These are phyloP conservation scores for Naganishia cerealis DNA, from an alignment of 1,284 basidiomycete species.

Conservation along the genomic window DNA sequence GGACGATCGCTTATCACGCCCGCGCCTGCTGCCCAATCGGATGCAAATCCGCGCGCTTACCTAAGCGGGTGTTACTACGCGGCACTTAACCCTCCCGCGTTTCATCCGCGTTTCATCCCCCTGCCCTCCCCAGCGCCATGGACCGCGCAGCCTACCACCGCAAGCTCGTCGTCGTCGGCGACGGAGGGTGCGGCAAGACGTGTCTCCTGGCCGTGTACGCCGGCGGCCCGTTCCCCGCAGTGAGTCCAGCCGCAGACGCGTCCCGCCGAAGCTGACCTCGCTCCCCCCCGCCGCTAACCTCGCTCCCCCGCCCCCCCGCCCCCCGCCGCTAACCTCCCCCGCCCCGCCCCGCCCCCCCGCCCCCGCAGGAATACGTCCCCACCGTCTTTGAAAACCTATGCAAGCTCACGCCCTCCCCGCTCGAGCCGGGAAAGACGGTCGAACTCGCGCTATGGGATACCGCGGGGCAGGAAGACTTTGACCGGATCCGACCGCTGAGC, in stretches of 20 bases:
- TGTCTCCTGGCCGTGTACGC: slow-evolving; percentile 67
- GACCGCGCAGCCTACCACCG: slow-evolving; percentile 71
- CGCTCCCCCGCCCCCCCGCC: too few species aligned
- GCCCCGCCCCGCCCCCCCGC: too few species aligned
- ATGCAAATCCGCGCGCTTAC: too few species aligned
- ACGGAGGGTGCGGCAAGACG: slow-evolving; percentile 71
- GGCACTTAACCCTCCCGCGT: too few species aligned
- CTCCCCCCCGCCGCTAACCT: too few species aligned
- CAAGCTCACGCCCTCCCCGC: slow-evolving; percentile 70
- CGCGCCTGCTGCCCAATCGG: too few species aligned
- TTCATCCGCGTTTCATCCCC: too few species aligned
- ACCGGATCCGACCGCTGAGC: slow-evolving; percentile 85
- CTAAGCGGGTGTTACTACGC: too few species aligned
- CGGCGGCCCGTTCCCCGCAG: slow-evolving; percentile 96
- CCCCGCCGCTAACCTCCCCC: too few species aligned
- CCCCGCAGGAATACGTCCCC: slow-evolving; percentile 96
- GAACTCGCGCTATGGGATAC: slow-evolving; percentile 98
- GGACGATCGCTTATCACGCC: too few species aligned
- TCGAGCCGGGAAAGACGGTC: slow-evolving; percentile 78
- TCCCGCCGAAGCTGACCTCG: slow-evolving; percentile 6
- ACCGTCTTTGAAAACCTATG: slow-evolving; percentile 99
- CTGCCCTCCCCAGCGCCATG: too few species aligned
- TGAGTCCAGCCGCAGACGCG: slow-evolving; percentile 50
- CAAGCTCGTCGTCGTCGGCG: slow-evolving; percentile 84
- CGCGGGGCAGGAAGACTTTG: slow-evolving; percentile 98